Percentiles rank a stretch among this genome's conserved stretches.
These are phyloP conservation scores for Dipsacomyces acuminosporus DNA, from an alignment of 371 early-diverging fungal species.

Conservation along the genomic window DNA sequence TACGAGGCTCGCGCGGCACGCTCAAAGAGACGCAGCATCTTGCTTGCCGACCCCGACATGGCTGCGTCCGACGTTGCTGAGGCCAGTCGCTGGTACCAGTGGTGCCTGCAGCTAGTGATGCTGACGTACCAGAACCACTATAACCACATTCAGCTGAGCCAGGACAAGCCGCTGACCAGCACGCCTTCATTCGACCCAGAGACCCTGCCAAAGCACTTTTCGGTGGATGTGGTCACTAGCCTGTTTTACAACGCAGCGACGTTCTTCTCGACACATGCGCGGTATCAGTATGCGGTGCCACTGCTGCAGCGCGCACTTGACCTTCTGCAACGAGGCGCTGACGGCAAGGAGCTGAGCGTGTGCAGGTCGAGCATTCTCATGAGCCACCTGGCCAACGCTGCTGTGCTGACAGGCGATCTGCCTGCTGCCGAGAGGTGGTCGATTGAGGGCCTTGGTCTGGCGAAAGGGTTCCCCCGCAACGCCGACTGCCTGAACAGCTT, in stretches of 20 bases:
- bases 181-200: constrained; percentile 42
- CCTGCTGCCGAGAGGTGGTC: constrained; percentile 30
- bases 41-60: constrained; percentile 22
- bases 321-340: constrained; percentile 32
- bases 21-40: constrained; percentile 22
- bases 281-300: constrained; percentile 37
- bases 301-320: constrained; percentile 46
- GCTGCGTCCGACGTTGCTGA: constrained; percentile 16
- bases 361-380: constrained; percentile 46
- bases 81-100: constrained; percentile 47
- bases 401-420: constrained; percentile 17
- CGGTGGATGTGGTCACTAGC: constrained; percentile 37
- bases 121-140: constrained; percentile 42
- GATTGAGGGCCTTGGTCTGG: constrained; percentile 36
- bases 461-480: constrained; percentile 34
- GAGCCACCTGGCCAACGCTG: constrained; percentile 46
- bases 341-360: constrained; percentile 27
- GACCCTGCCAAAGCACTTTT: constrained; percentile 40
- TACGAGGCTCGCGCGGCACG: constrained; percentile 39
- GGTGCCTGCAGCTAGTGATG: constrained; percentile 44
- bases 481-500: constrained; percentile 45
- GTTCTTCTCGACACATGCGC: constrained; percentile 38
- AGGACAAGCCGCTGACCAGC: constrained; percentile 10
- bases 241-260: constrained; percentile 47
- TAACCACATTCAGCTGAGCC: constrained; percentile 30